phyloP scores from a whole-genome alignment of 805 yeast genomes.

The Kluyveromyces starmeri region DNA sequence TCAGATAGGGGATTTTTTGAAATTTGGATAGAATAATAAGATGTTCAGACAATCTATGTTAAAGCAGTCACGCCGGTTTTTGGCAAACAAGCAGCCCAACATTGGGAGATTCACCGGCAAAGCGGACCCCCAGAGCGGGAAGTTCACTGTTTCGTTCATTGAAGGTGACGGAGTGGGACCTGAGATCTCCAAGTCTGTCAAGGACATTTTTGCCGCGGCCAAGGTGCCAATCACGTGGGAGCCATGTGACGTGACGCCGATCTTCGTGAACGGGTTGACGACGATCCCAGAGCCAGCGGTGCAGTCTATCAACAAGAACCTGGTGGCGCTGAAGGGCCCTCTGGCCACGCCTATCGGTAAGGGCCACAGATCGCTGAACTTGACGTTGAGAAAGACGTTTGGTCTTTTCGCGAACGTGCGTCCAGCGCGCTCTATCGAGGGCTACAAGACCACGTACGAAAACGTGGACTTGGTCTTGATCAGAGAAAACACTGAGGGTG shows the following conservation, averaged over 20 bases:
- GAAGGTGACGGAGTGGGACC: constrained; percentile 99
- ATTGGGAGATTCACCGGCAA: constrained; percentile 29
- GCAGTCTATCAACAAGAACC: constrained; percentile 83
- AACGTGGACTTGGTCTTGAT: constrained; percentile 91
- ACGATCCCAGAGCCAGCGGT: constrained; percentile 89
- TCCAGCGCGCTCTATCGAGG: constrained; percentile 90
- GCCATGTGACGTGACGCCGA: constrained; percentile 91
- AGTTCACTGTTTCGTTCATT: constrained; percentile 87
- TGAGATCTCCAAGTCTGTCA: constrained; percentile 91
- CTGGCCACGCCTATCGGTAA: constrained; percentile 98
- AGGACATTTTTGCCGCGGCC: constrained; percentile 89
- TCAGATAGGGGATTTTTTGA: no score
- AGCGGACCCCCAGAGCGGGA: constrained; percentile 52
- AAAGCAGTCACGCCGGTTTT: constrained; percentile 17
- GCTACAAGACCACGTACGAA: constrained; percentile 74
- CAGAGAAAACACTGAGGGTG: constrained; percentile 99
- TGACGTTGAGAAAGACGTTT: constrained; percentile 95
- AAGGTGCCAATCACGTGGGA: constrained; percentile 96
- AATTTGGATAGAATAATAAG: no score
- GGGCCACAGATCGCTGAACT: constrained; percentile 95
- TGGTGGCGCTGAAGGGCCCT: constrained; percentile 96
- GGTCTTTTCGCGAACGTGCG: constrained; percentile 94
- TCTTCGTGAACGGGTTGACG: constrained; percentile 84
- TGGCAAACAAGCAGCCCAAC: constrained; percentile 24
- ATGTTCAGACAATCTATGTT: constrained; percentile 18